These are phyloP conservation scores for Suhomyces faveliae DNA, from an alignment of 805 yeast species.

Conservation along the genomic window DNA sequence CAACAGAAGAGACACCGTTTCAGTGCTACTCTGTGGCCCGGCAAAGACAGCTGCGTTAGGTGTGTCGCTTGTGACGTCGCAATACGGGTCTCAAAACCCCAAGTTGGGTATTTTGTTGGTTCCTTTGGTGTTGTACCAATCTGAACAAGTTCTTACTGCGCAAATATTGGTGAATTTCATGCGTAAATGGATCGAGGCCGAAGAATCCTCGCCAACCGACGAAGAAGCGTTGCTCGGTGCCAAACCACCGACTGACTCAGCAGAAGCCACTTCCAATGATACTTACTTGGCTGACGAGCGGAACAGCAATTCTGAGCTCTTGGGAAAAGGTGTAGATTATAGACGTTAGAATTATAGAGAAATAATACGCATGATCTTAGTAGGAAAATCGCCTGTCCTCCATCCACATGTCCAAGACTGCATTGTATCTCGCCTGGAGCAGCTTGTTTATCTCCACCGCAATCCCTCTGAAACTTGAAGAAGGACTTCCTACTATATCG, in stretches of 20 bases:
- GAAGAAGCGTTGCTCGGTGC: constrained; percentile 11
- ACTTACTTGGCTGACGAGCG: not conserved
- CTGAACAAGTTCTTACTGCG: constrained; percentile 83
- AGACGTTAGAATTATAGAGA: not conserved
- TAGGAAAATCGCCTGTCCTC: not conserved
- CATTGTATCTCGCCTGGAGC: constrained; percentile 14
- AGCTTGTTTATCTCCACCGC: constrained; percentile 15
- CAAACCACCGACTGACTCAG: not conserved
- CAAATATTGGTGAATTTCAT: constrained; percentile 65
- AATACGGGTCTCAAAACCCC: constrained; percentile 63
- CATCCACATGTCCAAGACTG: constrained; percentile 28
- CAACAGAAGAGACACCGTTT: constrained; percentile 66
- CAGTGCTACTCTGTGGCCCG: constrained; percentile 84
- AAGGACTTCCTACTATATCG: constrained; percentile 28
- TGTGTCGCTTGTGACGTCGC: constrained; percentile 76
- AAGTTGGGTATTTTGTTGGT: constrained; percentile 71
- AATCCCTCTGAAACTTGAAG: constrained; percentile 18
- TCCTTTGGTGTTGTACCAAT: constrained; percentile 82
- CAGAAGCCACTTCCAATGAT: not conserved
- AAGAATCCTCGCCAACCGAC: constrained; percentile 19
- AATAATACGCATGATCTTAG: not conserved
- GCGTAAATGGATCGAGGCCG: constrained; percentile 63
- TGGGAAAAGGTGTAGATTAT: not conserved
- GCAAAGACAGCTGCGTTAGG: constrained; percentile 94
- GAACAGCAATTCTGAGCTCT: not conserved